phyloP scores from a whole-genome alignment of 164 flowering plant species.

The Macadamia integrifolia region DNA sequence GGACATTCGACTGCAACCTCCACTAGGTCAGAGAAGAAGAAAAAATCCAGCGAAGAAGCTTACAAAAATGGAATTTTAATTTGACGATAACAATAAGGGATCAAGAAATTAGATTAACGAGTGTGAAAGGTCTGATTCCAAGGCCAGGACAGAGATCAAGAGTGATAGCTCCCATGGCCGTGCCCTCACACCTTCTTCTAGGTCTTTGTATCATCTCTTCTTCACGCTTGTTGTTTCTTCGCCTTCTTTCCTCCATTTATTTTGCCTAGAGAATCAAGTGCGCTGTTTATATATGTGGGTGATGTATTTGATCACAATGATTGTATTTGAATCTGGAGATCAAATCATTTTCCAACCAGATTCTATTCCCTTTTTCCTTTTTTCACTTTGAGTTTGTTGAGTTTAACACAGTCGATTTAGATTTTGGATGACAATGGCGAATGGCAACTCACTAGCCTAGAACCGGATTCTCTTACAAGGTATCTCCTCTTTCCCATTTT shows the following conservation, averaged over 20 bases:
- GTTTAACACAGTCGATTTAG: too few species aligned
- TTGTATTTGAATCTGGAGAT: background rate
- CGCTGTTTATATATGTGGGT: background rate
- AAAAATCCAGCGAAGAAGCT: too few species aligned
- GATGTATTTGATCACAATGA: background rate
- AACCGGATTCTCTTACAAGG: too few species aligned
- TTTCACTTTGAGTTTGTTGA: too few species aligned
- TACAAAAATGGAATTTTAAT: background rate
- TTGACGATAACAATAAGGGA: background rate
- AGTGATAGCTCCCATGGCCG: slow-evolving; percentile 92
- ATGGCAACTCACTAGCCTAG: too few species aligned
- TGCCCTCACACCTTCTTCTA: slow-evolving; percentile 84
- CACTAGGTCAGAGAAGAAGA: too few species aligned
- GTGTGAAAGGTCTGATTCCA: slow-evolving; percentile 81
- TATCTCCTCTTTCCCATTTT: too few species aligned
- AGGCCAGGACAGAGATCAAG: slow-evolving; percentile 88
- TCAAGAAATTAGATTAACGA: slow-evolving; percentile 38
- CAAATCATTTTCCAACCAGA: too few species aligned
- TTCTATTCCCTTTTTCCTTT: too few species aligned
- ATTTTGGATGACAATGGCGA: too few species aligned
- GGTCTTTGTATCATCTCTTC: slow-evolving; percentile 48
- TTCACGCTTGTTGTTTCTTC: background rate
- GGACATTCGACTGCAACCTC: too few species aligned
- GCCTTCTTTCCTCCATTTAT: background rate
- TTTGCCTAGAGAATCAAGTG: background rate